phyloP scores from a whole-genome alignment of 2,329 filamentous ascomycete species.

The Bipolaris gigantea region DNA sequence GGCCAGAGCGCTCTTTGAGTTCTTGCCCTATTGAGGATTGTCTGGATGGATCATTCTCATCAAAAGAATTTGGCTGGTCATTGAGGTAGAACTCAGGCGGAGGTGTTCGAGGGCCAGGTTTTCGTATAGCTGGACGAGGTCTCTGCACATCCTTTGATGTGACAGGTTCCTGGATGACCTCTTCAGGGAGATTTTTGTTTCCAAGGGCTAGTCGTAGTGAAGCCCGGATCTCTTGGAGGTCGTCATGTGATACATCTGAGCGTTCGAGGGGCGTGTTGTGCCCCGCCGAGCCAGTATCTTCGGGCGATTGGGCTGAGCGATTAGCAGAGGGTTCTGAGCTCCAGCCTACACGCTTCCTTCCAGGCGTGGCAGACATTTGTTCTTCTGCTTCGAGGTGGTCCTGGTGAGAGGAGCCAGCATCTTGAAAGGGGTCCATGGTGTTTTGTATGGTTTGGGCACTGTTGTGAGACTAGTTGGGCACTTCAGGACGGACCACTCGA shows the following conservation, averaged over 20 bases:
- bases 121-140: conserved; percentile 45
- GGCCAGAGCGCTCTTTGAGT: conserved; percentile 38
- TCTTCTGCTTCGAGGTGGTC: conserved; percentile 25
- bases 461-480: conserved; percentile 8
- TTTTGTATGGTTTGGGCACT: conserved; percentile 22
- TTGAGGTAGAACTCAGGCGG: conserved; percentile 39
- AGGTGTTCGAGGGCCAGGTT: conserved; percentile 32
- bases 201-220: conserved; percentile 42
- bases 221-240: conserved; percentile 36
- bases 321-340: conserved; percentile 24
- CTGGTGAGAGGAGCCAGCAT: conserved; percentile 19
- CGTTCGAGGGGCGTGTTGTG: conserved; percentile 35
- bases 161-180: conserved; percentile 16
- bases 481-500: conserved; percentile 7
- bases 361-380: conserved; percentile 32
- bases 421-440: conserved; percentile 34
- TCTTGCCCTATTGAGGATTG: conserved; percentile 16
- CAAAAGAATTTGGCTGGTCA: conserved; percentile 41
- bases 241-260: conserved; percentile 41
- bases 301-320: conserved; percentile 23
- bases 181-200: conserved; percentile 28
- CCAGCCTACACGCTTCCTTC: conserved; percentile 43
- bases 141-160: conserved; percentile 32
- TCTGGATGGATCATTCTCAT: conserved; percentile 21
- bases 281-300: conserved; percentile 32